Evolutionary conservation across 2,329 filamentous ascomycete genomes (phyloP).

Genomic region (Camillea tinctor): DNA sequence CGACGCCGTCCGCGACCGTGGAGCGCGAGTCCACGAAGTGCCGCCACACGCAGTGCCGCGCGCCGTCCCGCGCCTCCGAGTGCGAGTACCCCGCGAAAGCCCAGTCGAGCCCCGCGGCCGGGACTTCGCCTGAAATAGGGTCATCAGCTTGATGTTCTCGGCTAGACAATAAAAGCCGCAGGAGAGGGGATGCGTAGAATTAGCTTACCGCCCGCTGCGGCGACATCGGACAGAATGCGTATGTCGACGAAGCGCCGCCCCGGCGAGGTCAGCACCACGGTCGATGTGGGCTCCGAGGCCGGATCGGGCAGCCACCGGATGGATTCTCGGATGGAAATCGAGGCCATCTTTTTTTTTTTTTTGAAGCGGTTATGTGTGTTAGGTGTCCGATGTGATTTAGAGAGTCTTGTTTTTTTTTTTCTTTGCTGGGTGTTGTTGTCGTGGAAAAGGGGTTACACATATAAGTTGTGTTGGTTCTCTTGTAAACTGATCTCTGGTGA

Average conservation of each 20-base stretch:
- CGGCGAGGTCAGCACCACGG: slow-evolving; percentile 63
- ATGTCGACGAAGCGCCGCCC: slow-evolving; percentile 59
- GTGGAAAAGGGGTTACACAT: too few species aligned
- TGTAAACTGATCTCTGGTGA: too few species aligned
- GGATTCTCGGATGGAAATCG: slow-evolving; percentile 56
- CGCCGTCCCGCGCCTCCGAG: slow-evolving; percentile 31
- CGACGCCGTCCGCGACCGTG: slow-evolving; percentile 31
- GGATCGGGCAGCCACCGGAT: slow-evolving; percentile 57
- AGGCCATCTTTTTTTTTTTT: slow-evolving; percentile 2
- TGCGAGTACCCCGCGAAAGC: slow-evolving; percentile 59
- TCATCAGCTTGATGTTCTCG: too few species aligned
- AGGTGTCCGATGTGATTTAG: background rate
- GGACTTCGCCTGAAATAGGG: background rate
- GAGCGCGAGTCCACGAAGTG: slow-evolving; percentile 61
- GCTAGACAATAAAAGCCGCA: too few species aligned
- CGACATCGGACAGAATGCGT: slow-evolving; percentile 50
- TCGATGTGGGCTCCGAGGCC: slow-evolving; percentile 60
- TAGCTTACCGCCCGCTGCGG: too few species aligned
- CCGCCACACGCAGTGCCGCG: slow-evolving; percentile 45
- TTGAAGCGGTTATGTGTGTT: background rate
- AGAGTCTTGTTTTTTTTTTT: too few species aligned
- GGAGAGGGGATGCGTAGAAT: too few species aligned
- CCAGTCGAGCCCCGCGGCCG: slow-evolving; percentile 55
- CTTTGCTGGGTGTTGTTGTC: too few species aligned
- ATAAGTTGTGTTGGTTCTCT: too few species aligned